Conservation (phyloP, 179 eudicot species). For the Monotropa hypopitys region DNA sequence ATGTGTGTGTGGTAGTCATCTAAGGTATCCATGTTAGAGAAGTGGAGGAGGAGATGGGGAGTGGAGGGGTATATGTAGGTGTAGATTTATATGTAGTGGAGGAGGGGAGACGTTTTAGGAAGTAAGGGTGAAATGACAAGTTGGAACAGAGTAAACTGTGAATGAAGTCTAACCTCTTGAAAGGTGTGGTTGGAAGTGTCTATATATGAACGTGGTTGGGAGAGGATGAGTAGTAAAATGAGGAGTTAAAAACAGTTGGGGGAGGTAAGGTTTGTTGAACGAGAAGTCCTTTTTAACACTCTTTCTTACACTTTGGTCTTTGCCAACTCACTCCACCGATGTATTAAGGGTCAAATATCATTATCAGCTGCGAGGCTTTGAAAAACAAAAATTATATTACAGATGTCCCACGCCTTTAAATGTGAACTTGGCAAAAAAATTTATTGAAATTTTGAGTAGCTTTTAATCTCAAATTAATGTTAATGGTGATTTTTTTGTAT, state of each 20-base stretch:
- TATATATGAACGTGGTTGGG: background rate
- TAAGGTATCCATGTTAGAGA: conserved; percentile 4
- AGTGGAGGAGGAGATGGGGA: conserved; percentile 11
- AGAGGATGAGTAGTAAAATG: background rate
- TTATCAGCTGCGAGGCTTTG: too few species aligned
- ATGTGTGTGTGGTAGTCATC: conserved; percentile 17
- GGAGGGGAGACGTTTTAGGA: background rate
- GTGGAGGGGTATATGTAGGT: background rate
- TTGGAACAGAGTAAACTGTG: conserved; percentile 10
- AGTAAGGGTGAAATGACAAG: conserved; percentile 9
- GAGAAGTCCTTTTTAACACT: conserved; percentile 12
- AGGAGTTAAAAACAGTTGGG: conserved; percentile 14
- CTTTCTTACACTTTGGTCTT: conserved; percentile 15
- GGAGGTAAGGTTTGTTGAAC: conserved; percentile 17
- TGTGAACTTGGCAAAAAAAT: too few species aligned
- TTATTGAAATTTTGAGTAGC: too few species aligned
- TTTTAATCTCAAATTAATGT: too few species aligned
- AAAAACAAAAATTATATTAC: too few species aligned
- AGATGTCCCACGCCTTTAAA: too few species aligned
- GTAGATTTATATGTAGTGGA: background rate
- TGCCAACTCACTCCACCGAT: conserved; percentile 2
- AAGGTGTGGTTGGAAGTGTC: background rate
- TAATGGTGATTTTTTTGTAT: too few species aligned
- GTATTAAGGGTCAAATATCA: too few species aligned
- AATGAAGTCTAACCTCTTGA: background rate